A percentile compares a stretch with the other conserved stretches of the same genome.
phyloP scores from a whole-genome alignment of 345 rosid species.

The Rhodomyrtus tomentosa region DNA sequence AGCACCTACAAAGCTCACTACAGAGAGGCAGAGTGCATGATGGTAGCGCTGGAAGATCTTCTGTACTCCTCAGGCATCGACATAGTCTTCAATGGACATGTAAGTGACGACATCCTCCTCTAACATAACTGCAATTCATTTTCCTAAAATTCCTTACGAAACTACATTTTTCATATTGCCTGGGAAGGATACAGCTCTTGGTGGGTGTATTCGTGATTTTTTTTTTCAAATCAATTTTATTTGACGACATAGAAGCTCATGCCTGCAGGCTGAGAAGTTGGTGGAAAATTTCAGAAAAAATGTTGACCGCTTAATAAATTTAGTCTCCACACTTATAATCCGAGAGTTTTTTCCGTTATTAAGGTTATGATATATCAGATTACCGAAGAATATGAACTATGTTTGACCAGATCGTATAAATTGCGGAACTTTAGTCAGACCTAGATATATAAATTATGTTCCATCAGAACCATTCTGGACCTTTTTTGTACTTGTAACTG shows the following conservation, averaged over 20 bases:
- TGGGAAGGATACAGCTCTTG: not conserved
- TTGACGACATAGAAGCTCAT: not conserved
- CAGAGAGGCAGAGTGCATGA: slow-evolving; percentile 91
- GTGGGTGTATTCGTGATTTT: not conserved
- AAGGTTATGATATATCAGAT: not conserved
- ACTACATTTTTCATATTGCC: not conserved
- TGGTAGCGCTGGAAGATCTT: slow-evolving; percentile 65
- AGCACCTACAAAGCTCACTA: slow-evolving; percentile 69
- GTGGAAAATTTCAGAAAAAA: not conserved
- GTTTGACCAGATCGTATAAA: not conserved
- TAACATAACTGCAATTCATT: not conserved
- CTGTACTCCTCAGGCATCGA: slow-evolving; percentile 51
- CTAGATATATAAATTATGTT: not conserved
- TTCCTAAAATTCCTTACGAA: not conserved
- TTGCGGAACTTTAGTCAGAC: not conserved
- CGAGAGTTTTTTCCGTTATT: not conserved
- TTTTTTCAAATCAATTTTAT: not conserved
- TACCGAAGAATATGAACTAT: not conserved
- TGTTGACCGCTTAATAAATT: not conserved
- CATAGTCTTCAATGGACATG: slow-evolving; percentile 76
- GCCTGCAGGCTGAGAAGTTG: not conserved
- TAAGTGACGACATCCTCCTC: slow-evolving; percentile 5
- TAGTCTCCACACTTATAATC: not conserved
- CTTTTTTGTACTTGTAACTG: not conserved
- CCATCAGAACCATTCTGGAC: not conserved